Evolutionary conservation across 257 asterid species (phyloP).

Genomic region (Salvia miltiorrhiza): DNA sequence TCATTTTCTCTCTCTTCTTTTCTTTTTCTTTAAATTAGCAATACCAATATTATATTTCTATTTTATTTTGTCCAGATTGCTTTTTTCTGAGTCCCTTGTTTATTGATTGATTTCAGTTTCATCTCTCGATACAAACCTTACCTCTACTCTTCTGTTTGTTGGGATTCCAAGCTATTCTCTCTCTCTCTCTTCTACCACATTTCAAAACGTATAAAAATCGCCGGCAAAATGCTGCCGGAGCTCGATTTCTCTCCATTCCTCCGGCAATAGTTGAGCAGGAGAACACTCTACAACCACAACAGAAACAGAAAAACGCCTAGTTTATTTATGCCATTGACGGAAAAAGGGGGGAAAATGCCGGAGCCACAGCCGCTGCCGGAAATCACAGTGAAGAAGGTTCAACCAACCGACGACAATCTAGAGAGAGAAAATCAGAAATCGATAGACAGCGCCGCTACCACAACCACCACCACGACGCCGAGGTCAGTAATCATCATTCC

Average conservation of each 20-base stretch:
- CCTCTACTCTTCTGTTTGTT: constrained; percentile 27
- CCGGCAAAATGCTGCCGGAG: constrained; percentile 36
- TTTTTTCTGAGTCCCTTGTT: constrained; percentile 17
- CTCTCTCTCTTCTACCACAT: neutral
- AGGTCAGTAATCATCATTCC: constrained; percentile 47
- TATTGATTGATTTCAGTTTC: constrained; percentile 9
- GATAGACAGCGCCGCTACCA: constrained; percentile 17
- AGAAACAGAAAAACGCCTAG: neutral
- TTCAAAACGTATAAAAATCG: neutral
- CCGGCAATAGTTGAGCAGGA: neutral
- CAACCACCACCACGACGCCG: constrained; percentile 34
- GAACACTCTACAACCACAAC: too few species aligned
- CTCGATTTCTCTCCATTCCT: constrained; percentile 5
- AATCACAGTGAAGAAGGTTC: constrained; percentile 11
- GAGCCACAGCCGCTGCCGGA: constrained; percentile 18
- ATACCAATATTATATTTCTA: too few species aligned
- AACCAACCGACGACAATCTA: constrained; percentile 9
- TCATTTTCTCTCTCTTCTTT: neutral
- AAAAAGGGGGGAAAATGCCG: constrained; percentile 24
- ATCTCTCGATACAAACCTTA: constrained; percentile 25
- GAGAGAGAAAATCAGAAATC: constrained; percentile 29
- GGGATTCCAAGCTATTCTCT: constrained; percentile 29
- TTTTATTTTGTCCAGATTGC: constrained; percentile 11
- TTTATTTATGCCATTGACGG: neutral
- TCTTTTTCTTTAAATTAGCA: neutral